Conservation (phyloP, 805 yeast species). For the Metschnikowia picachoensis region DNA sequence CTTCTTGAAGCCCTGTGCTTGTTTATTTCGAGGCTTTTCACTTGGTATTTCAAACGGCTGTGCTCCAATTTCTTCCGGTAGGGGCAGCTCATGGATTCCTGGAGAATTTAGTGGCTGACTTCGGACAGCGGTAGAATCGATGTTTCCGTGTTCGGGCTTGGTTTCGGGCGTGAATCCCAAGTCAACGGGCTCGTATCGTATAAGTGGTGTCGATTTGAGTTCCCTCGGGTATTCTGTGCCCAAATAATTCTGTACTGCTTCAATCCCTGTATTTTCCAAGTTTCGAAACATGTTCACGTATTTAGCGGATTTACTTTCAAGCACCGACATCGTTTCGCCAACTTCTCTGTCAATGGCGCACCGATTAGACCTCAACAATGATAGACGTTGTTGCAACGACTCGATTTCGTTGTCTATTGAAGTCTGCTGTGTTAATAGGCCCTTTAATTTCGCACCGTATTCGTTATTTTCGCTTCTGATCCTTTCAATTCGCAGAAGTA, state of each 20-base stretch:
- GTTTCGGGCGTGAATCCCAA: conserved; percentile 2
- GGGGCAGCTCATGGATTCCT: no score
- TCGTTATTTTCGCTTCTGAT: conserved; percentile 38
- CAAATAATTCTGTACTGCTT: conserved; percentile 28
- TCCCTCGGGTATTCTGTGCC: conserved; percentile 4
- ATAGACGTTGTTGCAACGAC: conserved; percentile 34
- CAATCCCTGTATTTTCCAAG: conserved; percentile 36
- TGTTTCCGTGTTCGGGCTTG: no score
- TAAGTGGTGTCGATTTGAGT: conserved; percentile 1
- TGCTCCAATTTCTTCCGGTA: conserved; percentile 1
- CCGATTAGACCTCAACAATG: conserved; percentile 31
- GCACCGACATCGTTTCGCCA: conserved; percentile 43
- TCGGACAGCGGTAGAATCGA: no score
- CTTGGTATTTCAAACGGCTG: conserved; percentile 16
- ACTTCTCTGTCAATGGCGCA: conserved; percentile 35
- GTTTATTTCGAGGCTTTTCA: conserved; percentile 10
- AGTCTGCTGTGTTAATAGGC: conserved; percentile 30
- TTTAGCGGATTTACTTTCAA: conserved; percentile 46
- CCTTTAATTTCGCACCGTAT: conserved; percentile 40
- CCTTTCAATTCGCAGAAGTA: conserved; percentile 33
- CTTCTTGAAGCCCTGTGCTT: not conserved
- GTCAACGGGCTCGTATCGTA: conserved; percentile 11
- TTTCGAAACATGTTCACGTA: conserved; percentile 39
- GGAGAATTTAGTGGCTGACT: not conserved
- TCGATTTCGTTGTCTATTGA: conserved; percentile 36